Percentiles rank a stretch among this genome's conserved stretches.
Conservation (phyloP, 2,329 filamentous ascomycete genomes). For the Aspergillus terreus region DNA sequence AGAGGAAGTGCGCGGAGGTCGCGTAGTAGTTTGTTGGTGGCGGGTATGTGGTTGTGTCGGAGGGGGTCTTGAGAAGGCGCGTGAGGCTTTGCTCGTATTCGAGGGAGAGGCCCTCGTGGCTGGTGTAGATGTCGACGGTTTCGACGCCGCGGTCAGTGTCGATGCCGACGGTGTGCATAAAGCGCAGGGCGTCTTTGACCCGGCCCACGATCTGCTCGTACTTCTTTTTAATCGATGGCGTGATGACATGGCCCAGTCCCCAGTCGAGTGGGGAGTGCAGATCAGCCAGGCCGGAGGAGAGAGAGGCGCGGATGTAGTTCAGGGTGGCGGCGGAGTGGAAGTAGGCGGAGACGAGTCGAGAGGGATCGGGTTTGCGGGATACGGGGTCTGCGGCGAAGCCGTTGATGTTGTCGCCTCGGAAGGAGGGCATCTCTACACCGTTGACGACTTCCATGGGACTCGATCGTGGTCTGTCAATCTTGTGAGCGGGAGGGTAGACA, state of each 20-base stretch:
- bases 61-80: conserved; percentile 66
- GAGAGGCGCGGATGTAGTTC: conserved; percentile 83
- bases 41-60: conserved; percentile 53
- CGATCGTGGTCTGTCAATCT: conserved; percentile 62
- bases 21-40: conserved; percentile 64
- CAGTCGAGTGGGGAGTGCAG: conserved; percentile 91
- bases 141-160: conserved; percentile 79
- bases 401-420: conserved; percentile 94
- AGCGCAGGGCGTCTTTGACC: conserved; percentile 85
- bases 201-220: conserved; percentile 81
- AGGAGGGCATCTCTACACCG: conserved; percentile 78
- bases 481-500: conserved; percentile 2
- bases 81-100: conserved; percentile 93
- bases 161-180: conserved; percentile 91
- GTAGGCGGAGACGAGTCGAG: conserved; percentile 83
- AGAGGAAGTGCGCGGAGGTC: conserved; percentile 94
- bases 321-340: conserved; percentile 92
- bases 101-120: conserved; percentile 87
- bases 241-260: conserved; percentile 86
- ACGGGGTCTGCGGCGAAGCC: conserved; percentile 65
- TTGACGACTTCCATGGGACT: conserved; percentile 80
- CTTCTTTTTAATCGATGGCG: conserved; percentile 76
- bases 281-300: conserved; percentile 87
- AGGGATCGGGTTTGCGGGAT: conserved; percentile 77
- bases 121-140: conserved; percentile 92